Conservation (phyloP, 83 land plant species). For the Picea abies region DNA sequence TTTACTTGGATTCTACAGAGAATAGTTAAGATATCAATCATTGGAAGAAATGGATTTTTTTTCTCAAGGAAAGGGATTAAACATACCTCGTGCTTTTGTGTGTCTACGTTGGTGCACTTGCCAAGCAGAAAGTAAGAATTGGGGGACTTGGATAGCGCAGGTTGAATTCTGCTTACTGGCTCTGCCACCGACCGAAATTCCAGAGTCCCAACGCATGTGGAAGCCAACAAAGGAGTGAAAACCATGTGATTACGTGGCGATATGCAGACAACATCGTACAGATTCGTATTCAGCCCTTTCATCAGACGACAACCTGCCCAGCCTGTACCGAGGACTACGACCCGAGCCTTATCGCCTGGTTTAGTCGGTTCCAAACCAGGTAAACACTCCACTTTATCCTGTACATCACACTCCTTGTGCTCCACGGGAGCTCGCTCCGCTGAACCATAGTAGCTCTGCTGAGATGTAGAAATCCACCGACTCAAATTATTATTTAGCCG, state of each 20-base stretch:
- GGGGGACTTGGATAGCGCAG: constrained; percentile 67
- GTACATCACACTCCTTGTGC: not conserved
- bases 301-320: constrained; percentile 92
- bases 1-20: too few relatives aligned
- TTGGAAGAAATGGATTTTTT: not conserved
- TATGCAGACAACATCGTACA: constrained; percentile 89
- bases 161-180: constrained; percentile 86
- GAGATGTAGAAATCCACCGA: not conserved
- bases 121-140: constrained; percentile 87
- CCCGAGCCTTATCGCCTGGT: constrained; percentile 68
- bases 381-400: not conserved
- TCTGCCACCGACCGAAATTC: constrained; percentile 98
- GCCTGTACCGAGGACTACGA: constrained; percentile 89
- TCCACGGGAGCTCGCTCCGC: not conserved
- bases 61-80: too few relatives aligned
- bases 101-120: constrained; percentile 57
- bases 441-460: not conserved
- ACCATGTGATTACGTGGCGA: constrained; percentile 99
- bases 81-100: constrained; percentile 58
- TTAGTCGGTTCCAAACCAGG: constrained; percentile 56
- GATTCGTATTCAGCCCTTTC: constrained; percentile 73
- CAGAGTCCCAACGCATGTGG: constrained; percentile 97
- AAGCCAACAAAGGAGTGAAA: constrained; percentile 94
- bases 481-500: not conserved
- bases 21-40: too few relatives aligned